phyloP scores from a whole-genome alignment of 169 alveolate species.

The Eimeria praecox region DNA sequence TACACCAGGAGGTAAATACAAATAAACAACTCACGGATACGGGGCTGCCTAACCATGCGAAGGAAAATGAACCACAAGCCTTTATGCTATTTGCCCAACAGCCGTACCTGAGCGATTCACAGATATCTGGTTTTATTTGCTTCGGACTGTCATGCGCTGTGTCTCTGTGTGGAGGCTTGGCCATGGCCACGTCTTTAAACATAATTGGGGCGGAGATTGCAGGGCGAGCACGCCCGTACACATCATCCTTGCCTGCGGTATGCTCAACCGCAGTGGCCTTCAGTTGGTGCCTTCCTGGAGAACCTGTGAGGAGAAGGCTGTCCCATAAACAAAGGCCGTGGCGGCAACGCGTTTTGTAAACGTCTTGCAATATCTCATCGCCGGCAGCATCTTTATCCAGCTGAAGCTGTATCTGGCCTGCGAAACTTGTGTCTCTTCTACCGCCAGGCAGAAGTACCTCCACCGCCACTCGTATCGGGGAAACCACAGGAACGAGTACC shows the following conservation, averaged over 20 bases:
- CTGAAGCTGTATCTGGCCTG: constrained; percentile 57
- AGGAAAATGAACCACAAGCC: background rate
- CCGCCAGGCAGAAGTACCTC: constrained; percentile 35
- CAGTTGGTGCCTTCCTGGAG: constrained; percentile 47
- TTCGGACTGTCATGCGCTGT: background rate
- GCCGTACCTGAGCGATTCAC: constrained; percentile 16
- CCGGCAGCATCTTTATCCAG: background rate
- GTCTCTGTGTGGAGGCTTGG: background rate
- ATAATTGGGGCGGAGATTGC: constrained; percentile 61
- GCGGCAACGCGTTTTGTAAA: constrained; percentile 13
- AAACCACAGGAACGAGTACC: background rate
- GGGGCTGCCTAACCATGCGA: background rate
- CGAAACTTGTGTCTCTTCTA: constrained; percentile 35
- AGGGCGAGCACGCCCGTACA: background rate
- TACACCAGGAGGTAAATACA: background rate
- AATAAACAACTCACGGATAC: background rate
- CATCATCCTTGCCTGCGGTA: background rate
- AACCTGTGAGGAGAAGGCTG: background rate
- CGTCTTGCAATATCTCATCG: background rate
- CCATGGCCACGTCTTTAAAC: background rate
- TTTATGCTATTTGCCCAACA: background rate
- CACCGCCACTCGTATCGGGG: constrained; percentile 54
- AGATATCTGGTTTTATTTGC: background rate
- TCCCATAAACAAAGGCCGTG: constrained; percentile 58
- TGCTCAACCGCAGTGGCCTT: constrained; percentile 25